phyloP scores from a whole-genome alignment of 352 stramenopile species.

The Phytophthora pini region DNA sequence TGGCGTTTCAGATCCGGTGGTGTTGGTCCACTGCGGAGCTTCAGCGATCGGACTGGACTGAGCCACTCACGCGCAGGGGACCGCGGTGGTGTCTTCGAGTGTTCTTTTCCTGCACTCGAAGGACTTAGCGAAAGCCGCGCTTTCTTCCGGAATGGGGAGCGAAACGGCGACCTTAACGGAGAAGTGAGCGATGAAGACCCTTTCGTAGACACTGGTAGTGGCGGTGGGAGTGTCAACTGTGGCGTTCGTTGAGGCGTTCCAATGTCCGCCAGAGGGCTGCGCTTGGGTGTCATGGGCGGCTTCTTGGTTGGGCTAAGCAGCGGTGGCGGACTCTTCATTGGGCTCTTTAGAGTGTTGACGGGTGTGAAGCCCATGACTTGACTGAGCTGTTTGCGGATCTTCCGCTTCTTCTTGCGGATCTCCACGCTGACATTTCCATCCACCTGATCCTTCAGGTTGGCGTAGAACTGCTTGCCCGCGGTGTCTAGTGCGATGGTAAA shows the following conservation, averaged over 20 bases:
- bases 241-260: conserved; percentile 58
- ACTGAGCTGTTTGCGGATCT: conserved; percentile 77
- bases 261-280: conserved; percentile 51
- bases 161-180: conserved; percentile 74
- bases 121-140: conserved; percentile 44
- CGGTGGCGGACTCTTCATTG: conserved; percentile 33
- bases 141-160: conserved; percentile 83
- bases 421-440: conserved; percentile 60
- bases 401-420: conserved; percentile 76
- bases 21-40: conserved; percentile 38
- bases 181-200: conserved; percentile 37
- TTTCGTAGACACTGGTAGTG: conserved; percentile 56
- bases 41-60: conserved; percentile 59
- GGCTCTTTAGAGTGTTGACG: conserved; percentile 73
- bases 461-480: conserved; percentile 61
- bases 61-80: conserved; percentile 67
- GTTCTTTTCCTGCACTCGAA: conserved; percentile 18
- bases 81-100: conserved; percentile 24
- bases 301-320: conserved; percentile 46
- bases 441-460: conserved; percentile 70
- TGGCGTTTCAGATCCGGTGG: conserved; percentile 45
- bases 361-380: conserved; percentile 71
- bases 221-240: conserved; percentile 46
- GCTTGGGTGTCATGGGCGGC: conserved; percentile 43
- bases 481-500: conserved; percentile 57